A percentile compares a stretch with the other conserved stretches of the same genome.
Evolutionary conservation across 1,139 yeast genomes (phyloP).

Genomic region (Sugiyamaella grinbergsii): DNA sequence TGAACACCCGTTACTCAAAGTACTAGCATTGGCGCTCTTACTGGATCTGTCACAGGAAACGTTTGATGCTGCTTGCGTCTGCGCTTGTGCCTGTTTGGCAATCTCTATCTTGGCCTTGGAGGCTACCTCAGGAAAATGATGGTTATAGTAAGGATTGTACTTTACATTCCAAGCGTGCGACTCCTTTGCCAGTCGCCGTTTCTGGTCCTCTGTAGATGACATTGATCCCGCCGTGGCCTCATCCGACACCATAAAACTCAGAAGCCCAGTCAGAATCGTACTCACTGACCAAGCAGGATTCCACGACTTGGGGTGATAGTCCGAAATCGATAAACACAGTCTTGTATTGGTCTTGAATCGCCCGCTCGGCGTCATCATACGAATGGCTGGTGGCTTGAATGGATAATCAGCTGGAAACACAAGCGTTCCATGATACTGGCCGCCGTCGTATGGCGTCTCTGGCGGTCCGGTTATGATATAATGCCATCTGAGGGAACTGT

Average conservation of each 20-base stretch:
- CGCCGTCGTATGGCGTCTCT: conserved; percentile 77
- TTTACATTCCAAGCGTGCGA: conserved; percentile 67
- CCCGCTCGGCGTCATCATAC: conserved; percentile 87
- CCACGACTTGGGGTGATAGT: conserved; percentile 93
- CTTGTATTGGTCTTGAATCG: conserved; percentile 77
- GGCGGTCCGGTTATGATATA: conserved; percentile 85
- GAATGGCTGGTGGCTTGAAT: conserved; percentile 87
- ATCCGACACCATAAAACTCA: conserved; percentile 67
- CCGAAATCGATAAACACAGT: conserved; percentile 85
- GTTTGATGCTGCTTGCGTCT: conserved; percentile 8
- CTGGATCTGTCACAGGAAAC: conserved; percentile 5
- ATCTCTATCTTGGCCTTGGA: conserved; percentile 43
- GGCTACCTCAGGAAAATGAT: conserved; percentile 70
- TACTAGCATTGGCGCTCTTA: not conserved
- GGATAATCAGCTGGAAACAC: conserved; percentile 88
- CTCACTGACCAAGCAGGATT: conserved; percentile 94
- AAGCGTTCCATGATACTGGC: conserved; percentile 87
- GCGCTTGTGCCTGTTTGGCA: conserved; percentile 13
- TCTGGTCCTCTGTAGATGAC: conserved; percentile 51
- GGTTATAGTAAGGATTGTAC: conserved; percentile 56
- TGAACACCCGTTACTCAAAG: not conserved
- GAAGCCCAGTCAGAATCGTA: conserved; percentile 78
- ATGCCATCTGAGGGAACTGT: conserved; percentile 94
- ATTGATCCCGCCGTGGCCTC: conserved; percentile 40
- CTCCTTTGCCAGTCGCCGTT: conserved; percentile 50